Conservation (phyloP, 2,329 filamentous ascomycete genomes). For the Fusarium fujikuroi region DNA sequence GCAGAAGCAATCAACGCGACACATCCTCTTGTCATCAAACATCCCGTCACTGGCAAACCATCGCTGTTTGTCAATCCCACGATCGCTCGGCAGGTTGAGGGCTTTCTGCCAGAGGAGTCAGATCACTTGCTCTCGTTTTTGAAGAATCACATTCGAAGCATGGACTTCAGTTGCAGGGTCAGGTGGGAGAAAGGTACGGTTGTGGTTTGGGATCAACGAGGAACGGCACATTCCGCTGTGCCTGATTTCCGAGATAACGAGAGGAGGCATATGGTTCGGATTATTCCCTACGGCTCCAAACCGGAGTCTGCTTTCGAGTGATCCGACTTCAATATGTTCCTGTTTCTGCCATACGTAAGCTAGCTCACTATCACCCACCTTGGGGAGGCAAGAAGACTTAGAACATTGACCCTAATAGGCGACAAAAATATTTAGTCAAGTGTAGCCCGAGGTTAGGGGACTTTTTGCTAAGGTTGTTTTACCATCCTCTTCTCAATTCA, state of each 20-base stretch:
- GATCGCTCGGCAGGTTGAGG: constrained; percentile 44
- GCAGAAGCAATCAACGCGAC: constrained; percentile 45
- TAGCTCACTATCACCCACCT: too few species aligned
- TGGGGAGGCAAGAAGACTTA: too few species aligned
- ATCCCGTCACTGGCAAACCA: constrained; percentile 45
- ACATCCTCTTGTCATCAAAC: constrained; percentile 45
- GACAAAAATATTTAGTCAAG: too few species aligned
- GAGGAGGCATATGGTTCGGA: constrained; percentile 47
- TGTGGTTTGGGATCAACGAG: constrained; percentile 47
- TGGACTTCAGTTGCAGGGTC: constrained; percentile 47
- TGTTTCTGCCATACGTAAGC: too few species aligned
- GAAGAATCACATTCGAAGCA: constrained; percentile 45
- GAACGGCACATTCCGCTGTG: constrained; percentile 43
- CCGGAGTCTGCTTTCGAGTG: constrained; percentile 29
- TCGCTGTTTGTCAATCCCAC: constrained; percentile 46
- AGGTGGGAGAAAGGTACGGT: constrained; percentile 47
- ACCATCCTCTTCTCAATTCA: too few species aligned
- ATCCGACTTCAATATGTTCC: too few species aligned
- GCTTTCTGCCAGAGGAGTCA: constrained; percentile 47
- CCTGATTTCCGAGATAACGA: constrained; percentile 47
- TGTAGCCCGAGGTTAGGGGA: too few species aligned
- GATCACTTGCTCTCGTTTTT: constrained; percentile 43
- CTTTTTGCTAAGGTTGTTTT: too few species aligned
- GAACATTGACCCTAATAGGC: too few species aligned
- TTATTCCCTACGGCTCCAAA: constrained; percentile 45